Base-by-base conservation (phyloP, 257 asterid genomes). In the Avicennia marina region DNA sequence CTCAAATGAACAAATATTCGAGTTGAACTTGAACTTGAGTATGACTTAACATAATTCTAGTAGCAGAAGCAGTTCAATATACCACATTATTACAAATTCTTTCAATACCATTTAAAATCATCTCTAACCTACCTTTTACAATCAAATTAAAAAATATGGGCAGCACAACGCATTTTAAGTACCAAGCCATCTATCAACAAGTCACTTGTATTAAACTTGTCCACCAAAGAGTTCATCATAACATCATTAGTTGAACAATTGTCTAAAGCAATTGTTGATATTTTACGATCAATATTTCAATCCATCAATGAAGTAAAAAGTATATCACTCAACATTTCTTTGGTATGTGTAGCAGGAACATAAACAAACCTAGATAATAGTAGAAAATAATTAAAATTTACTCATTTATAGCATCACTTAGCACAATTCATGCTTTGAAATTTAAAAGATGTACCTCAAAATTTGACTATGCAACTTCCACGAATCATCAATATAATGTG, bases 131-230 rank as follows among this genome's bases (percentile, higher is more conserved):
- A 21, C 39, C 29, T 24, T 56, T 11, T n/a, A 40, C 63, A 57
- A 57, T 57, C 6, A 57, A 11, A 25, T 57, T 57, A 10, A 40
- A 21, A n/a, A 57, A n/a, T 57, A 57, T 57, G 53, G 17, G 60
- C 60, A 33, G 11, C 32, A 53, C 60, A 53, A 29, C 43, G 32
- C 60, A 53, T 53, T 16, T 31, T 44, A 7, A 46, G 6, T 18
- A 46, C 53, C 9, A 7, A 7, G 6, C 53, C 53, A 4, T 46
- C 3, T 4, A 46, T 4, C 10, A 21, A 46, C 27, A 46, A 3
- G 18, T 46, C 53, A 12, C 9, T 46, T 19, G 27, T 9, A 6
- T 3, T 4, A 21, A 46, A 22, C 53, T 46, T 46, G 24, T 46
- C 27, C 6, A 16, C 4, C 6, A 46, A 4, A 4, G 17, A 12